Conservation (phyloP, 495 filamentous ascomycete species). For the Parathielavia appendiculata region DNA sequence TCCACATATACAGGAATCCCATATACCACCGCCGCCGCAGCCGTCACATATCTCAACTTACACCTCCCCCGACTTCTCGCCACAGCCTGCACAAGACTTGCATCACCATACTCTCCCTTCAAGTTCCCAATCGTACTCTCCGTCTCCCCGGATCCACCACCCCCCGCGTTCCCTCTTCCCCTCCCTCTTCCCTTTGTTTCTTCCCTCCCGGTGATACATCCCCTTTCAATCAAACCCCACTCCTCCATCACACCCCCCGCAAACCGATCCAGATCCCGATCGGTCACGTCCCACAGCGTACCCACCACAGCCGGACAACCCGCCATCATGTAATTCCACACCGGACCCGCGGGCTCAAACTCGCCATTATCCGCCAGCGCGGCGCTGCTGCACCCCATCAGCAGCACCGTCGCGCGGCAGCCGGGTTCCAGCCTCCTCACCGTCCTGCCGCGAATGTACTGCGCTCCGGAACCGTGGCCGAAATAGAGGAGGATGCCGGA, state of each 20-base stretch:
- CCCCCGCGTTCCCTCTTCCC: slow-evolving; percentile 23
- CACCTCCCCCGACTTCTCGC: slow-evolving; percentile 66
- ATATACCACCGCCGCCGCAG: slow-evolving; percentile 88
- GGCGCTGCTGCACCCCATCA: slow-evolving; percentile 89
- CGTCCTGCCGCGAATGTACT: slow-evolving; percentile 78
- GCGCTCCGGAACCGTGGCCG: slow-evolving; percentile 90
- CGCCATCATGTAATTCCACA: slow-evolving; percentile 84
- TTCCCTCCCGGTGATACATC: slow-evolving; percentile 30
- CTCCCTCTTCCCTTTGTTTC: slow-evolving; percentile 23
- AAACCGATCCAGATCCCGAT: slow-evolving; percentile 92
- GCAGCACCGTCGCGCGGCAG: slow-evolving; percentile 63
- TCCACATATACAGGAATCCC: slow-evolving; percentile 84
- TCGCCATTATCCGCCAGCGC: slow-evolving; percentile 73
- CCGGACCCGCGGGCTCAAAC: slow-evolving; percentile 82
- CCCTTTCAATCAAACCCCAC: slow-evolving; percentile 67
- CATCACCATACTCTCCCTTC: slow-evolving; percentile 15
- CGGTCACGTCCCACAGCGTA: slow-evolving; percentile 96
- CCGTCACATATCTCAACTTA: slow-evolving; percentile 83
- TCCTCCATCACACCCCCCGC: slow-evolving; percentile 66
- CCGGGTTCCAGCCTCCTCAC: slow-evolving; percentile 64
- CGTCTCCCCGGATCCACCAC: background rate
- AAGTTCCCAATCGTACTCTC: too few relatives aligned
- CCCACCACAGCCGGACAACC: slow-evolving; percentile 79
- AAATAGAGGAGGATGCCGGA: slow-evolving; percentile 82
- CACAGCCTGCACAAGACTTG: slow-evolving; percentile 71